These are phyloP conservation scores for Trichosporon asahii DNA, from an alignment of 1,284 basidiomycete genomes.

Conservation along the genomic window DNA sequence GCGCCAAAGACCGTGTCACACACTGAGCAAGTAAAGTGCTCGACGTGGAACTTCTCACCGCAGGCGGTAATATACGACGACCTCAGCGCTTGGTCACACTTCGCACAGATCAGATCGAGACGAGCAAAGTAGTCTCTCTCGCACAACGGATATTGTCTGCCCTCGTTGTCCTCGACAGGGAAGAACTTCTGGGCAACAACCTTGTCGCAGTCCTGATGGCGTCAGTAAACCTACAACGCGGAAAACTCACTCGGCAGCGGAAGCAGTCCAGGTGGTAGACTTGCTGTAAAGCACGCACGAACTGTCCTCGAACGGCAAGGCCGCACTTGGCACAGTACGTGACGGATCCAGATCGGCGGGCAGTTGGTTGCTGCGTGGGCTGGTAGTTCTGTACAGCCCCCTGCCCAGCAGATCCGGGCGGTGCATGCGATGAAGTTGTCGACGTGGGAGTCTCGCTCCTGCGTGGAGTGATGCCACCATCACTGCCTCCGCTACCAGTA, in stretches of 20 bases:
- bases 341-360: slow-evolving; percentile 24
- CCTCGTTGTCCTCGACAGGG: slow-evolving; percentile 75
- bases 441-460: slow-evolving; percentile 24
- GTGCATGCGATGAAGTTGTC: slow-evolving; percentile 15
- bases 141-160: slow-evolving; percentile 85
- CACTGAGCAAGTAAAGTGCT: slow-evolving; percentile 98
- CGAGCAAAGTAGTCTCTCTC: slow-evolving; percentile 97
- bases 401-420: neutral
- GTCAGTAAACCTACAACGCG: slow-evolving; percentile 11
- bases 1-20: slow-evolving; percentile 95
- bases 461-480: slow-evolving; percentile 2
- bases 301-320: slow-evolving; percentile 65
- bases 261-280: slow-evolving; percentile 97
- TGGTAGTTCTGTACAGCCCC: slow-evolving; percentile 5
- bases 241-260: slow-evolving; percentile 76
- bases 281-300: slow-evolving; percentile 89
- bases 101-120: slow-evolving; percentile 92
- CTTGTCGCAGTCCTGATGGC: slow-evolving; percentile 83
- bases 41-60: slow-evolving; percentile 99
- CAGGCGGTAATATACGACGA: slow-evolving; percentile 99
- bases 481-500: slow-evolving; percentile 26
- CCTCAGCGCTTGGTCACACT: slow-evolving; percentile 88
- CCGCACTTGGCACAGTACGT: slow-evolving; percentile 50
- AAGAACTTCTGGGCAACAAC: slow-evolving; percentile 99
- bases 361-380: neutral